Evolutionary conservation across 441 rosid genomes (phyloP).

Genomic region (Croton laevigatus): DNA sequence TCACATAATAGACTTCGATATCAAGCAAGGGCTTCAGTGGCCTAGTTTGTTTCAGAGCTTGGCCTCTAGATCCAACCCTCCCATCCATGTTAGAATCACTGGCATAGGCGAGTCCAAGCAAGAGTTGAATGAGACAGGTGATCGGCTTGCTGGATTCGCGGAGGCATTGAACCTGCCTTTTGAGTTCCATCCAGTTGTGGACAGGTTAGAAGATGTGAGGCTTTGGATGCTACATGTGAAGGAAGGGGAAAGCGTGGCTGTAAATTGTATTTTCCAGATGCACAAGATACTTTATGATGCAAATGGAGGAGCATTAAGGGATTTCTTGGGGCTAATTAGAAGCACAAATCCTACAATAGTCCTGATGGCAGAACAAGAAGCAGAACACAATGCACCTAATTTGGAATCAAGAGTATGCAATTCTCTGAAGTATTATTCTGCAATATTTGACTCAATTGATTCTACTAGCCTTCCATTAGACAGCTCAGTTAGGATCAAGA

Average conservation of each 20-base stretch:
- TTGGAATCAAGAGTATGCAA: slow-evolving; percentile 65
- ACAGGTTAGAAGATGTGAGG: slow-evolving; percentile 91
- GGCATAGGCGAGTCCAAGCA: slow-evolving; percentile 93
- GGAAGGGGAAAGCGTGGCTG: slow-evolving; percentile 77
- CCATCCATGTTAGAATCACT: slow-evolving; percentile 77
- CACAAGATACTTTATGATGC: slow-evolving; percentile 76
- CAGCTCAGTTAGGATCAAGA: slow-evolving; percentile 59
- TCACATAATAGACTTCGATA: slow-evolving; percentile 91
- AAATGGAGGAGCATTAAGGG: slow-evolving; percentile 65
- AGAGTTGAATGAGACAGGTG: slow-evolving; percentile 87
- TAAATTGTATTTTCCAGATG: slow-evolving; percentile 76
- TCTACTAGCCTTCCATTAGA: slow-evolving; percentile 53
- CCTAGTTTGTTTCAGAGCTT: slow-evolving; percentile 92
- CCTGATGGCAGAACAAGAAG: slow-evolving; percentile 83
- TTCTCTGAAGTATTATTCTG: slow-evolving; percentile 73
- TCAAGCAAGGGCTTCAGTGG: slow-evolving; percentile 98
- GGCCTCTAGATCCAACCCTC: slow-evolving; percentile 72
- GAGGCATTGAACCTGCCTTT: slow-evolving; percentile 78
- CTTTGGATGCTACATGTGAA: slow-evolving; percentile 99
- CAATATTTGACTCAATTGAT: slow-evolving; percentile 74
- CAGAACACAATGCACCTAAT: slow-evolving; percentile 43
- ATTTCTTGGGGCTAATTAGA: slow-evolving; percentile 66
- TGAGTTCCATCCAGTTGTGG: slow-evolving; percentile 95
- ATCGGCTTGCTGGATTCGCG: slow-evolving; percentile 76
- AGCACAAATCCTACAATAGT: slow-evolving; percentile 73